Conservation (phyloP, 192 early-diverging fungal genomes). For the Rhizophagus sp. region DNA sequence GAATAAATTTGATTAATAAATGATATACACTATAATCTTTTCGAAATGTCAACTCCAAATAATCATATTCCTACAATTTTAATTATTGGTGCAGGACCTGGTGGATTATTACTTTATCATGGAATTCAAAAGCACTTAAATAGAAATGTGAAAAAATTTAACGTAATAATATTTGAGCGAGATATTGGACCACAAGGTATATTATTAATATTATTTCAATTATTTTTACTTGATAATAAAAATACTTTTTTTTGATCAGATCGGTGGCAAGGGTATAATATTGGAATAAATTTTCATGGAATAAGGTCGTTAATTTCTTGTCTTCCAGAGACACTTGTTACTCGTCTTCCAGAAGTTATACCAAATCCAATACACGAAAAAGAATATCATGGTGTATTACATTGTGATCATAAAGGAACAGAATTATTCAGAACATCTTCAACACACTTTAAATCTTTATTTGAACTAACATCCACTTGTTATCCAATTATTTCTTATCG, state of each 20-base stretch:
- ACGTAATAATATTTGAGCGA: constrained; percentile 21
- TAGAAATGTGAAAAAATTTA: constrained; percentile 3
- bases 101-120: not conserved
- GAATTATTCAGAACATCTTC: not conserved
- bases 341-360: constrained; percentile 7
- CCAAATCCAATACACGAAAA: not conserved
- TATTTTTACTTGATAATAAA: not conserved
- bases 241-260: not conserved
- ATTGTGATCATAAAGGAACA: constrained; percentile 1
- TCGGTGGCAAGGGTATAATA: constrained; percentile 8
- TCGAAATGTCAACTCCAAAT: not conserved
- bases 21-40: no score
- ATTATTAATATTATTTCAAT: not conserved
- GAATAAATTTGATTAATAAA: no score
- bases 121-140: not conserved
- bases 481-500: not conserved
- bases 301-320: not conserved
- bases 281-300: not conserved
- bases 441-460: not conserved
- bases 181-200: constrained; percentile 7
- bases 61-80: constrained; percentile 14
- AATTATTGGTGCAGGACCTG: constrained; percentile 8
- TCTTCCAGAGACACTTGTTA: not conserved
- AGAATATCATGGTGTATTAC: not conserved
- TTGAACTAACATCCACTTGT: not conserved